Percentiles rank a stretch among this genome's conserved stretches.
These are phyloP conservation scores for Stagonosporopsis cucurbitacearum DNA, from an alignment of 2,329 filamentous ascomycete species.

Conservation along the genomic window DNA sequence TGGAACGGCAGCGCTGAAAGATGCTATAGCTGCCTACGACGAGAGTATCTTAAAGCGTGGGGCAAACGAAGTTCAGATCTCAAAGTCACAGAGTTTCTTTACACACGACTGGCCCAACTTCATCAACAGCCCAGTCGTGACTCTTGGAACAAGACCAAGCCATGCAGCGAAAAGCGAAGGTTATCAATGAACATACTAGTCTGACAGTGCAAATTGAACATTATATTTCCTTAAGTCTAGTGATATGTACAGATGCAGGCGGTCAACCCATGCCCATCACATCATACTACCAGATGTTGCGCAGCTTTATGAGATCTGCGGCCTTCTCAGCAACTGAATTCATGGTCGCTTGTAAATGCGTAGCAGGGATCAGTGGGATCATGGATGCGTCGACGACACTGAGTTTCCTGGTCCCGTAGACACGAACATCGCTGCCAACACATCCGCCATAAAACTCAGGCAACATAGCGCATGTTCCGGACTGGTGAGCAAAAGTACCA, in stretches of 20 bases:
- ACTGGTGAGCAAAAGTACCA: slow-evolving; percentile 18
- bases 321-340: slow-evolving; percentile 35
- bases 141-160: slow-evolving; percentile 39
- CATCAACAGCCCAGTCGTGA: slow-evolving; percentile 39
- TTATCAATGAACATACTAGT: slow-evolving; percentile 20
- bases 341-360: slow-evolving; percentile 36
- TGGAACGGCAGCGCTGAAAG: slow-evolving; percentile 10
- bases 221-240: slow-evolving; percentile 5
- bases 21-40: slow-evolving; percentile 37
- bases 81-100: slow-evolving; percentile 41
- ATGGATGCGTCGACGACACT: slow-evolving; percentile 34
- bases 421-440: slow-evolving; percentile 20
- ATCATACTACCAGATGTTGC: slow-evolving; percentile 1
- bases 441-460: slow-evolving; percentile 26
- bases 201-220: not conserved
- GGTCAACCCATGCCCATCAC: not conserved
- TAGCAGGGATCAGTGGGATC: slow-evolving; percentile 25
- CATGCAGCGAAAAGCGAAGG: slow-evolving; percentile 39
- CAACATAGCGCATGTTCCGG: slow-evolving; percentile 25
- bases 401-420: slow-evolving; percentile 25
- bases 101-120: slow-evolving; percentile 44
- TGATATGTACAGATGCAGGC: not conserved
- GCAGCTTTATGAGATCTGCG: slow-evolving; percentile 31
- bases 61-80: slow-evolving; percentile 41
- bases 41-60: slow-evolving; percentile 37